Evolutionary conservation across 164 flowering plant genomes (phyloP).

Genomic region (Vitis rupestris): DNA sequence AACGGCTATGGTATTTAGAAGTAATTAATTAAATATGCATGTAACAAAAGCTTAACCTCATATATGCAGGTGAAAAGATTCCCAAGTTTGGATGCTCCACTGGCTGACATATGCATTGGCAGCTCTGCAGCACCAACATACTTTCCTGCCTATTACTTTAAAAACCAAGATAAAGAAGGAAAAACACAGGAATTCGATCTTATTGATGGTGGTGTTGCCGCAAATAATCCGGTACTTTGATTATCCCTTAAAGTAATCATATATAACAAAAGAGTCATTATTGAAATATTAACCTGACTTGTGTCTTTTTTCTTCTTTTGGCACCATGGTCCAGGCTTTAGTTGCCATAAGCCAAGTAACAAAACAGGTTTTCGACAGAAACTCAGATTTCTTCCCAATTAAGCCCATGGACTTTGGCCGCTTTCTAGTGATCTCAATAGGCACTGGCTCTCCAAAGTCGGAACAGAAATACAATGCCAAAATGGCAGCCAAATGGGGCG

Average conservation of each 20-base stretch:
- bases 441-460: constrained; percentile 24
- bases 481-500: constrained; percentile 25
- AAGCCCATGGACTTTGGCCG: constrained; percentile 13
- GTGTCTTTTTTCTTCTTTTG: background rate
- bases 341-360: constrained; percentile 22
- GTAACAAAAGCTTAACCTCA: too few species aligned
- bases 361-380: constrained; percentile 1
- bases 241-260: too few species aligned
- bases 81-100: background rate
- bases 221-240: background rate
- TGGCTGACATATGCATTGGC: background rate
- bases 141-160: background rate
- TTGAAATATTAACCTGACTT: background rate
- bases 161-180: too few species aligned
- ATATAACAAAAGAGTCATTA: background rate
- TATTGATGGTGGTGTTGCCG: background rate
- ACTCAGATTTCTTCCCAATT: background rate
- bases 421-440: constrained; percentile 30
- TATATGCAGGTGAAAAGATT: background rate
- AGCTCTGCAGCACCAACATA: background rate
- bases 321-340: constrained; percentile 16
- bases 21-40: too few species aligned
- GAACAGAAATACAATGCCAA: constrained; percentile 24
- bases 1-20: too few species aligned
- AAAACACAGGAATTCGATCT: too few species aligned